Evolutionary conservation across 73 alveolate species (phyloP), one percentile per base, ranked within the genome.

Genomic region (Blepharisma stoltei): DNA sequence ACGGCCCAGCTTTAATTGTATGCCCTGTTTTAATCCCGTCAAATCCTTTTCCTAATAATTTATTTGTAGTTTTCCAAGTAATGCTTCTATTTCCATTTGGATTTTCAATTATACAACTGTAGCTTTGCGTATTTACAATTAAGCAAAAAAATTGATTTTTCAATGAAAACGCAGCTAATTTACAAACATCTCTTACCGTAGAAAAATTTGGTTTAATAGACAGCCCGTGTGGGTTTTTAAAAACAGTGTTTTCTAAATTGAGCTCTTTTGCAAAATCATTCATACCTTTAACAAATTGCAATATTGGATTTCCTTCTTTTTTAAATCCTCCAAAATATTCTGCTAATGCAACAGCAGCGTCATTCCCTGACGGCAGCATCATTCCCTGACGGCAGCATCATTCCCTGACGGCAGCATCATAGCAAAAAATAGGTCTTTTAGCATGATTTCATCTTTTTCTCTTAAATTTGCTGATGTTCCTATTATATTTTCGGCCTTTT

Each of bases 391-490:
- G 6, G 96, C 95, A 8, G 97, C 95, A 67, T 92, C 97, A 71
- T 92, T 92, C 23, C 97, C 97, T 48, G 93, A 80, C n/a, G 97
- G 97, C 43, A 92, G 88, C 96, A 92, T 92, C 54, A 92, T 81
- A 27, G 92, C 95, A 65, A 86, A 91, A 53, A 92, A 83, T 14
- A 92, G 73, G 68, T 92, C 96, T 50, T 67, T 54, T n/a, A 92
- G 77, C 25, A 81, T 54, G 27, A 89, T 45, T n/a, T 70, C 54
- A 66, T 86, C 86, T 23, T 94, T 94, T 32, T 49, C 77, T 79
- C 69, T 82, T 7, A 92, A 81, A 45, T 78, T 81, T 9, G 98
- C 94, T 43, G 95, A 73, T 7, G 98, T 92, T 18, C 98, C 98
- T 60, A 25, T 18, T 14, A 60, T 60, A 14, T 38, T 14, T 43